Evolutionary conservation across 768 basidiomycete genomes (phyloP).

Genomic region (Gymnopilus junonius): DNA sequence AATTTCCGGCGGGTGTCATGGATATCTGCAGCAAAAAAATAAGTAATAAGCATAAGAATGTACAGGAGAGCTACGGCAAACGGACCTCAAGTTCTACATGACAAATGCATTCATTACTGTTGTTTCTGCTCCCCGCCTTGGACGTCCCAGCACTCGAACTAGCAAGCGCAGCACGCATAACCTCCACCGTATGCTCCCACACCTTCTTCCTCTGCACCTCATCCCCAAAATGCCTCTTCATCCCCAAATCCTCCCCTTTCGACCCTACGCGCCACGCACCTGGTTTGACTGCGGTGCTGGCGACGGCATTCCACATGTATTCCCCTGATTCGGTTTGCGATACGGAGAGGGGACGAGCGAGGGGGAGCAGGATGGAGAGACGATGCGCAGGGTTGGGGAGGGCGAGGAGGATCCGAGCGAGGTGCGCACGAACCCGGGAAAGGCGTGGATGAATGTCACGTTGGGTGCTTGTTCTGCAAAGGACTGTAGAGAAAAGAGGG

Average conservation of each 20-base stretch:
- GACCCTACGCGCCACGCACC: constrained; percentile 38
- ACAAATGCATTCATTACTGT: no score
- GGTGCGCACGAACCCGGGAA: constrained; percentile 45
- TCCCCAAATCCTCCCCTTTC: constrained; percentile 40
- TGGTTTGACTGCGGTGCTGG: constrained; percentile 23
- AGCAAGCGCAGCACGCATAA: constrained; percentile 10
- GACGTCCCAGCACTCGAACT: no score
- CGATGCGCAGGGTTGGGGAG: constrained; percentile 24
- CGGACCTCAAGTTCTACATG: no score
- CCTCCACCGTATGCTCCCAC: constrained; percentile 38
- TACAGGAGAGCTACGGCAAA: no score
- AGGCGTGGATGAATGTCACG: constrained; percentile 40
- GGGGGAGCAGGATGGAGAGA: constrained; percentile 20
- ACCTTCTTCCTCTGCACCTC: constrained; percentile 39
- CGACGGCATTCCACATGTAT: constrained; percentile 42
- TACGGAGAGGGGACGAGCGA: constrained; percentile 31
- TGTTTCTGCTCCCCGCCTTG: no score
- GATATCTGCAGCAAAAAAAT: no score
- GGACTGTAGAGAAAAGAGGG: constrained; percentile 24
- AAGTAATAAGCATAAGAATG: no score
- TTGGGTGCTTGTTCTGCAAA: constrained; percentile 35
- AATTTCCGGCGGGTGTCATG: no score
- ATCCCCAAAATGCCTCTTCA: constrained; percentile 38
- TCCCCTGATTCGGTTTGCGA: constrained; percentile 36
- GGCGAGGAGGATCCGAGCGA: constrained; percentile 29